Evolutionary conservation across 2,329 filamentous ascomycete species (phyloP).

Genomic region (Epichloe amarillans): DNA sequence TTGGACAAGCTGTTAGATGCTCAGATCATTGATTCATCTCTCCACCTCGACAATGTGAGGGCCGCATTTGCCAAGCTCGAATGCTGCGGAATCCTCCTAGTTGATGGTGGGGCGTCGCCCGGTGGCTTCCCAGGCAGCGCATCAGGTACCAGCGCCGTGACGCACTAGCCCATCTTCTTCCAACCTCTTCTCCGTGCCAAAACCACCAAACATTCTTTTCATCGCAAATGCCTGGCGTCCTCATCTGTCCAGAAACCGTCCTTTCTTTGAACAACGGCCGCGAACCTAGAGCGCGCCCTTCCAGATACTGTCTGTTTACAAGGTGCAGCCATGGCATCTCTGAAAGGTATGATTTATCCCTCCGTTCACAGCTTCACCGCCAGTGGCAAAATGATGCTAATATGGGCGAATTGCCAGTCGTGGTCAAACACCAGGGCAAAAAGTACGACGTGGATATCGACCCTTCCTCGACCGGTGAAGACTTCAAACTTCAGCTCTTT

Average conservation of each 20-base stretch:
- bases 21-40: not conserved
- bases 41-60: not conserved
- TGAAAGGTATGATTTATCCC: conserved; percentile 32
- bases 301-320: not conserved
- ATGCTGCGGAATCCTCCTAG: not conserved
- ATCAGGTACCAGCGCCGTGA: not conserved
- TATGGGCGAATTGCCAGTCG: conserved; percentile 32
- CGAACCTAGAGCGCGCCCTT: not conserved
- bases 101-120: not conserved
- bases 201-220: not conserved
- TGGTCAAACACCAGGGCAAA: conserved; percentile 91
- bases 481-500: conserved; percentile 90
- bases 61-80: not conserved
- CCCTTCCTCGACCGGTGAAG: conserved; percentile 69
- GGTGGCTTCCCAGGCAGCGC: not conserved
- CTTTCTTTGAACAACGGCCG: not conserved
- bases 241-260: not conserved
- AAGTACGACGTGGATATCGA: conserved; percentile 92
- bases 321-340: conserved; percentile 29
- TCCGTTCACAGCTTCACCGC: conserved; percentile 4
- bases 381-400: conserved; percentile 8
- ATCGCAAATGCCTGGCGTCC: not conserved
- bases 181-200: not conserved
- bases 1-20: too few relatives aligned
- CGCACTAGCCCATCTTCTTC: not conserved